Evolutionary conservation across 1,139 yeast genomes (phyloP).

Genomic region (Oligophagozyma castellii): DNA sequence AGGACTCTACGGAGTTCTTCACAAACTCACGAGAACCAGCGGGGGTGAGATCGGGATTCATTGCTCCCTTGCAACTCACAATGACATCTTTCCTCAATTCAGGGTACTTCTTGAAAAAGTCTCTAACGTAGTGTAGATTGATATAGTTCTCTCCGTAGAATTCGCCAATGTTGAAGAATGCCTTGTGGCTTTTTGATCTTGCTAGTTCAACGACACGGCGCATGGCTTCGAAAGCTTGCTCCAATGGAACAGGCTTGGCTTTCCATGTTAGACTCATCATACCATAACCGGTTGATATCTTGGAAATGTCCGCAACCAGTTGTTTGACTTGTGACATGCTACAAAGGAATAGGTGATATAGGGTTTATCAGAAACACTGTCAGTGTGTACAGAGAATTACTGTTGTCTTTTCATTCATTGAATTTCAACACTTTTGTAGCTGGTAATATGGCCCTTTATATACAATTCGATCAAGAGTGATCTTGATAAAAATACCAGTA

Average conservation of each 20-base stretch:
- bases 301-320: slow-evolving; percentile 9
- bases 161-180: slow-evolving; percentile 61
- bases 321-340: slow-evolving; percentile 12
- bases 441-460: no score
- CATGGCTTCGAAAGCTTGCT: slow-evolving; percentile 30
- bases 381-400: no score
- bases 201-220: slow-evolving; percentile 30
- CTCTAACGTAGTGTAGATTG: slow-evolving; percentile 41
- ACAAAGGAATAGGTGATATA: no score
- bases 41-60: slow-evolving; percentile 32
- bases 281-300: slow-evolving; percentile 24
- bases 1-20: slow-evolving; percentile 36
- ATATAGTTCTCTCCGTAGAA: slow-evolving; percentile 50
- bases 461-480: no score
- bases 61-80: slow-evolving; percentile 58
- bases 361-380: no score
- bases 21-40: slow-evolving; percentile 37
- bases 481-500: no score
- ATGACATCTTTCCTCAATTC: slow-evolving; percentile 38
- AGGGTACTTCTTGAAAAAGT: slow-evolving; percentile 44
- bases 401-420: no score
- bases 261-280: slow-evolving; percentile 38
- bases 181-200: slow-evolving; percentile 34
- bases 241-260: slow-evolving; percentile 30
- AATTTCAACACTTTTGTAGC: no score